Evolutionary conservation across 2,329 filamentous ascomycete genomes (phyloP), one percentile per base, ranked within the genome.

Genomic region (Fusarium lyarnte): DNA sequence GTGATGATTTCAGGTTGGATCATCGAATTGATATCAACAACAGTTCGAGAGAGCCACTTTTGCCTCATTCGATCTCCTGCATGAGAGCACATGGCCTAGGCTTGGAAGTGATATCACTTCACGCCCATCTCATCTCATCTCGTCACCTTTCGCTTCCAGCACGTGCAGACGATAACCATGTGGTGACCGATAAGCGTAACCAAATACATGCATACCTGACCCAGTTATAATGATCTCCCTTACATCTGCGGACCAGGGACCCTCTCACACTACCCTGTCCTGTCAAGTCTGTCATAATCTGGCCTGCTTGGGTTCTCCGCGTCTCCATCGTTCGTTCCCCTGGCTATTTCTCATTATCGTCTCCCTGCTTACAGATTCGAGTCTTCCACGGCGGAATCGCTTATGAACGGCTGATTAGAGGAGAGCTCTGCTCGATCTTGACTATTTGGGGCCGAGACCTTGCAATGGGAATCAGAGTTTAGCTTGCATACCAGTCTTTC

Each of bases 401-500:
- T 19, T 42, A 35, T 38, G 27, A 36, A 51, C 52, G 51, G 9
- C 55, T 31, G 19, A 39, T 39, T 42, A 42, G 31, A 49, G 33
- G 64, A 45, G 38, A 51, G 46, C 29, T 23, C 46, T 51, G 38
- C 36, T 43, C 42, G 45, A 51, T 43, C 47, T 57, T n/a, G 46
- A 42, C 39, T 31, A 27, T 23, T 39, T 19, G 47, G 45, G 51
- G 74, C 46, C 59, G 64, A 69, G 63, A 66, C 59, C 54, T 55
- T 29, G 43, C 58, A 41, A 66, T 45, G 33, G 47, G 35, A 43
- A 65, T 46, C 59, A 70, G 73, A 64, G 58, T 64, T 76, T 43
- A 52, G 39, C 41, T 49, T 66, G n/a, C 74, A 76, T 76, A 52
- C 69, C 74, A 75, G 66, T 72, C 70, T 66, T 64, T 38, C 23